phyloP scores from a whole-genome alignment of 345 rosid species.

The Rhodomyrtus tomentosa region DNA sequence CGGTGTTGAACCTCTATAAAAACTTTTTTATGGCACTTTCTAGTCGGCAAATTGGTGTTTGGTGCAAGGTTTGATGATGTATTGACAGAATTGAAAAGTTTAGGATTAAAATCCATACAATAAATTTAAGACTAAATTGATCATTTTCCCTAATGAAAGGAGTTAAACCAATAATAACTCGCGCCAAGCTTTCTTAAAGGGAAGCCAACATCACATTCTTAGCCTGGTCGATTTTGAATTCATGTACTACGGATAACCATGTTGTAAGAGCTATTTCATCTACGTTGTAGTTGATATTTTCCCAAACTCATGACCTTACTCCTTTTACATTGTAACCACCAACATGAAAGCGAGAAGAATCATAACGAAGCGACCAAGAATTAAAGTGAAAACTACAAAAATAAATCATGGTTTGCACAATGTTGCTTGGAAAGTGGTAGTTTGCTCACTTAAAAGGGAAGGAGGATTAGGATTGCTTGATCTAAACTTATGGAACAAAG shows the following conservation, averaged over 20 bases:
- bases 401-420: neutral
- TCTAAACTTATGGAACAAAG: too few relatives aligned
- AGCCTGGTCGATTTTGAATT: neutral
- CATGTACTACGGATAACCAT: neutral
- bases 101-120: neutral
- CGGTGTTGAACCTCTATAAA: neutral
- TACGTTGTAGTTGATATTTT: neutral
- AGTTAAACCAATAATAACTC: neutral
- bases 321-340: neutral
- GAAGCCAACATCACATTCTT: neutral
- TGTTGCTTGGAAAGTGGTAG: too few relatives aligned
- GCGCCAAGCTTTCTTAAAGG: neutral
- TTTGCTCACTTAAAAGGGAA: too few relatives aligned
- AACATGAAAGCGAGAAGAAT: neutral
- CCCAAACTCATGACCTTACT: too few relatives aligned
- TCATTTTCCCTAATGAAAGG: neutral
- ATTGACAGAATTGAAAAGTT: neutral
- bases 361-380: neutral
- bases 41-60: neutral
- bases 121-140: neutral
- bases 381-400: neutral
- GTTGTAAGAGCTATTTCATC: neutral
- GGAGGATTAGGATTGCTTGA: too few relatives aligned
- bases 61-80: neutral
- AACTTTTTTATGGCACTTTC: neutral